phyloP scores from a whole-genome alignment of 371 early-diverging fungal genomes.

The Rhizomucor pusillus region DNA sequence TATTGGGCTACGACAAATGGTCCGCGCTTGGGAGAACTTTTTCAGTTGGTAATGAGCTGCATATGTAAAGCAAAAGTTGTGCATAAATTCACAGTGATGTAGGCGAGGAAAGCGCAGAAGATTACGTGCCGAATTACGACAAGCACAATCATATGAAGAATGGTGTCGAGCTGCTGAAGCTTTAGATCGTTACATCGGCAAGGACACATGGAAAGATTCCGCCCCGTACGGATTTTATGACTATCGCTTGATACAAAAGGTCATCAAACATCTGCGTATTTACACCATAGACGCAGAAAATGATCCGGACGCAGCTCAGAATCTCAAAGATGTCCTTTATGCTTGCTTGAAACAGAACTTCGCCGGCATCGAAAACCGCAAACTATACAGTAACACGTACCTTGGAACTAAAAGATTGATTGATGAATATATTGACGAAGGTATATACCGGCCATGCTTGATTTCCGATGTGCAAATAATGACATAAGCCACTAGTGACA shows the following conservation, averaged over 20 bases:
- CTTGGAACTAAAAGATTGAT: constrained; percentile 78
- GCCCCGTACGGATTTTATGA: constrained; percentile 68
- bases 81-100: background rate
- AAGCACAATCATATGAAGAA: constrained; percentile 60
- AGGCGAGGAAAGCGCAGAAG: constrained; percentile 56
- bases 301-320: constrained; percentile 28
- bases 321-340: constrained; percentile 51
- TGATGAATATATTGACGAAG: constrained; percentile 79
- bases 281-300: constrained; percentile 27
- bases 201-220: constrained; percentile 71
- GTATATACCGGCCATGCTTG: constrained; percentile 20
- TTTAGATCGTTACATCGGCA: constrained; percentile 68
- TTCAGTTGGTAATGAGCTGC: constrained; percentile 61
- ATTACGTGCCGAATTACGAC: constrained; percentile 50
- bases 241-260: constrained; percentile 64
- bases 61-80: constrained; percentile 2
- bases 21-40: constrained; percentile 71
- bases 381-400: constrained; percentile 75
- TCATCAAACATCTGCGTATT: constrained; percentile 47
- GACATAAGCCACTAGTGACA: constrained; percentile 41
- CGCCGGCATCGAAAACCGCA: constrained; percentile 76
- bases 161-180: constrained; percentile 71
- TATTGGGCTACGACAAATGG: constrained; percentile 66
- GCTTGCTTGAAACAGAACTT: constrained; percentile 78
- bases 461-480: background rate